phyloP scores from a whole-genome alignment of 768 basidiomycete genomes.

The Mycena kentingensis region DNA sequence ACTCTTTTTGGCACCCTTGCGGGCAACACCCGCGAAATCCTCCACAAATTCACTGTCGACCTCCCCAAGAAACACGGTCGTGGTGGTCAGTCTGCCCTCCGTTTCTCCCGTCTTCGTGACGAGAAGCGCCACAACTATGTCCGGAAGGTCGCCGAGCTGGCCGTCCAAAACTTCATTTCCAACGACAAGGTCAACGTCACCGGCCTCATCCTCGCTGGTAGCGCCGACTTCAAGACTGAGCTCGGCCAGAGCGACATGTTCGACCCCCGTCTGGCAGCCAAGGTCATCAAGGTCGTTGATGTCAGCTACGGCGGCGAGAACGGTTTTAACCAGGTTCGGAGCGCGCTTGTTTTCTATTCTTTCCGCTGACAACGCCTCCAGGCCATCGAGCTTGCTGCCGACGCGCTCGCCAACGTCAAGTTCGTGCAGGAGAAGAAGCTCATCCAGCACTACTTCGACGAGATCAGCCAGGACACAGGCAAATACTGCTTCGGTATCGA shows the following conservation, averaged over 20 bases:
- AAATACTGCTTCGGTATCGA: constrained; percentile 98
- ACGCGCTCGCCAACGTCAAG: constrained; percentile 96
- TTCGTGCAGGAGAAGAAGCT: constrained; percentile 99
- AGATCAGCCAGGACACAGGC: constrained; percentile 96
- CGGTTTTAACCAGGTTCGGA: constrained; percentile 94
- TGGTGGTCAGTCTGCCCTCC: constrained; percentile 98
- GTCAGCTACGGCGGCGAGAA: constrained; percentile 99
- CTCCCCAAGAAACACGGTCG: constrained; percentile 99
- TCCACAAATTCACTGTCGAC: constrained; percentile 99
- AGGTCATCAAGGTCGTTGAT: constrained; percentile 97
- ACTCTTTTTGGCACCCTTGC: constrained; percentile 94
- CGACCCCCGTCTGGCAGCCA: constrained; percentile 82
- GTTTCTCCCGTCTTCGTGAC: constrained; percentile 99
- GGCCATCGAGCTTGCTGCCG: constrained; percentile 97
- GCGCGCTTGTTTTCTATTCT: background rate
- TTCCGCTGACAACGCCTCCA: constrained; percentile 29
- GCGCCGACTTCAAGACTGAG: constrained; percentile 99
- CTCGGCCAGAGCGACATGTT: constrained; percentile 96
- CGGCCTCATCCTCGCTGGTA: constrained; percentile 93
- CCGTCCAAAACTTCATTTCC: constrained; percentile 97
- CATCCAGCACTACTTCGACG: constrained; percentile 98
- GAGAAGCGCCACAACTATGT: constrained; percentile 99
- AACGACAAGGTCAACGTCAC: constrained; percentile 98
- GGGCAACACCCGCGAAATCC: constrained; percentile 94
- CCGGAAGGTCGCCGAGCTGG: constrained; percentile 95